Percentiles rank a stretch among this genome's conserved stretches.
Conservation (phyloP, 2,329 filamentous ascomycete genomes). For the Lecanicillium sp. region DNA sequence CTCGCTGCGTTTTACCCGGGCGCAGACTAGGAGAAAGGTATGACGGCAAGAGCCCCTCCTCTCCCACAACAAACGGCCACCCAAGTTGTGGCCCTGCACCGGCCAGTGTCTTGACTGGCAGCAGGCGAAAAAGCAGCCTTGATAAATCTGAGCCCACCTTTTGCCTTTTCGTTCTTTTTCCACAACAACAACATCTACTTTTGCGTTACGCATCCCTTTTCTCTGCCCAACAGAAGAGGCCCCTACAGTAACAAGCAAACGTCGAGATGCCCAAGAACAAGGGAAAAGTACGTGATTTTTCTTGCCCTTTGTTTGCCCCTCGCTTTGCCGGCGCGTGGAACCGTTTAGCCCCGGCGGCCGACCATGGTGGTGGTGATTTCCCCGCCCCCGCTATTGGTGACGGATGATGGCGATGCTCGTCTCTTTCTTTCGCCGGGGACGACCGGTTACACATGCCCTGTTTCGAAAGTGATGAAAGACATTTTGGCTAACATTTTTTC, state of each 20-base stretch:
- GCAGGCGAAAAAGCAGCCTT: background rate
- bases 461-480: slow-evolving; percentile 3
- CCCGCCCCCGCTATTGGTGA: slow-evolving; percentile 12
- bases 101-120: too few species aligned
- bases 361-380: slow-evolving; percentile 6
- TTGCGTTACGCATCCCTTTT: slow-evolving; percentile 10
- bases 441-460: too few species aligned
- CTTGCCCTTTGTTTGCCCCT: slow-evolving; percentile 2
- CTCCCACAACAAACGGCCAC: too few species aligned
- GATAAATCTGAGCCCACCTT: slow-evolving; percentile 7
- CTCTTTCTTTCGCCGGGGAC: background rate
- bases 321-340: background rate
- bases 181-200: slow-evolving; percentile 10
- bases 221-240: background rate
- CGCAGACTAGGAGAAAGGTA: too few species aligned
- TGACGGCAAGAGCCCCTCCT: too few species aligned
- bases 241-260: slow-evolving; percentile 3
- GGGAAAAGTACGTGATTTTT: slow-evolving; percentile 69
- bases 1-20: too few species aligned
- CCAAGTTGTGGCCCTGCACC: too few species aligned
- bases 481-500: slow-evolving; percentile 12
- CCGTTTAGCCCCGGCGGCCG: background rate
- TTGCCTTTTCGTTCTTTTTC: slow-evolving; percentile 1
- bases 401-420: slow-evolving; percentile 1
- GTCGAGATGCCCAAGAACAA: slow-evolving; percentile 94